Conservation (phyloP, 768 basidiomycete genomes). For the Tricholoma furcatifolium region DNA sequence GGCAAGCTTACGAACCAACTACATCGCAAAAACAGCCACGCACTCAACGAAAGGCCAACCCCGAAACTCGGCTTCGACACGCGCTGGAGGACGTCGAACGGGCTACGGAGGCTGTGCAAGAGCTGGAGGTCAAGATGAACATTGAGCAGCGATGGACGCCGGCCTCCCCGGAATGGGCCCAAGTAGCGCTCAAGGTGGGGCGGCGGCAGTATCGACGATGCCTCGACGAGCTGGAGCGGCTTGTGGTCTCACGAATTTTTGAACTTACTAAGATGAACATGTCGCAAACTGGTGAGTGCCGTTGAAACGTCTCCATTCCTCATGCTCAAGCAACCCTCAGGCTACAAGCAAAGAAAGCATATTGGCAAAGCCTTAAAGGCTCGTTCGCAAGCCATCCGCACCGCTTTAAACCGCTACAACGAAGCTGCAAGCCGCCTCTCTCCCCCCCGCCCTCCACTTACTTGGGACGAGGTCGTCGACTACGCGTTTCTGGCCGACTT, state of each 20-base stretch:
- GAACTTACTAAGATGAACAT: too few relatives aligned
- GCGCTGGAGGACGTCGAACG: neutral
- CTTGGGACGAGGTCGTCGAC: too few relatives aligned
- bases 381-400: too few relatives aligned
- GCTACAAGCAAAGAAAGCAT: too few relatives aligned
- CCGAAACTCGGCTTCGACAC: neutral
- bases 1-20: neutral
- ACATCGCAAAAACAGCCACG: neutral
- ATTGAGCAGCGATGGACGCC: neutral
- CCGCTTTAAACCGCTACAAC: too few relatives aligned
- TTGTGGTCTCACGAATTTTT: constrained; percentile 22
- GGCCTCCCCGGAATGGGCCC: constrained; percentile 5
- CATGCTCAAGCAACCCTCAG: too few relatives aligned
- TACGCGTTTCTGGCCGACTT: too few relatives aligned
- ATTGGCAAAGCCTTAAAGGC: too few relatives aligned
- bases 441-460: too few relatives aligned
- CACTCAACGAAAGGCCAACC: neutral
- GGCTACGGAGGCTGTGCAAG: neutral
- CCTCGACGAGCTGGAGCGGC: constrained; percentile 19
- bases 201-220: constrained; percentile 13
- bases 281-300: too few relatives aligned
- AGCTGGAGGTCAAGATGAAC: neutral
- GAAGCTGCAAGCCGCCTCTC: too few relatives aligned
- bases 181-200: constrained; percentile 6
- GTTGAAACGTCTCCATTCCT: too few relatives aligned